Base-by-base conservation (phyloP, 192 early-diverging fungal species). In the Physocladia obscura region DNA sequence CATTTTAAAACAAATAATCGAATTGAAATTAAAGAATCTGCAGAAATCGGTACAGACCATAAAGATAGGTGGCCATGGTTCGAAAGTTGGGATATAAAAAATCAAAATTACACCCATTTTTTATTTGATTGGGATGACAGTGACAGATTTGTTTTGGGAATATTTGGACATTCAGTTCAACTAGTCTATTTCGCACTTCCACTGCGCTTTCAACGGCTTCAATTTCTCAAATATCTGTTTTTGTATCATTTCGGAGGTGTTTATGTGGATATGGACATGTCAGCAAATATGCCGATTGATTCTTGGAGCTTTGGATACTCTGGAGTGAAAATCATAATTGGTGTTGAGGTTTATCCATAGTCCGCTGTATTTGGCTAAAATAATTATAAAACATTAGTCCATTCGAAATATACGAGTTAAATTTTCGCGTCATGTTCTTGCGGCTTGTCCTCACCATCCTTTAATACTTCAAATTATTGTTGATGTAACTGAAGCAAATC, bases 191-290 rank as follows among this genome's bases (percentile, higher is more conserved):
- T 55, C 26, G 11, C 15, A 0, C 50, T 65, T 17, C 56, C 56
- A 11, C 30, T 65, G 8, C 56, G n/a, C 0, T 19, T n/a, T 8
- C 40, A 57, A 44, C 11, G 51, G 62, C 26, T 11, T 11, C 17
- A 65, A 49, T 62, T 65, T 8, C 21, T 65, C 27, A 32, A 19
- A 21, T 65, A 62, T 44, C 30, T 65, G 56, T 21, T 65, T n/a
- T 17, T 65, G 17, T 65, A 19, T 26, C 40, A 54, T 19, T 65
- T 57, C 27, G 62, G 62, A 8, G 62, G 62, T 27, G 40, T 57
- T 5, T 59, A 58, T 22, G 30, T 31, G 21, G 62, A 58, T 29
- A 22, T 54, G 62, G 62, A 65, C 29, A 57, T 44, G 22, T 13
- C n/a, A 13, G 31, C 32, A 21, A 22, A 49, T 21, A 49, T 17